These are phyloP conservation scores for Rosa hybrid DNA, from an alignment of 331 rosid genomes.

Conservation along the genomic window DNA sequence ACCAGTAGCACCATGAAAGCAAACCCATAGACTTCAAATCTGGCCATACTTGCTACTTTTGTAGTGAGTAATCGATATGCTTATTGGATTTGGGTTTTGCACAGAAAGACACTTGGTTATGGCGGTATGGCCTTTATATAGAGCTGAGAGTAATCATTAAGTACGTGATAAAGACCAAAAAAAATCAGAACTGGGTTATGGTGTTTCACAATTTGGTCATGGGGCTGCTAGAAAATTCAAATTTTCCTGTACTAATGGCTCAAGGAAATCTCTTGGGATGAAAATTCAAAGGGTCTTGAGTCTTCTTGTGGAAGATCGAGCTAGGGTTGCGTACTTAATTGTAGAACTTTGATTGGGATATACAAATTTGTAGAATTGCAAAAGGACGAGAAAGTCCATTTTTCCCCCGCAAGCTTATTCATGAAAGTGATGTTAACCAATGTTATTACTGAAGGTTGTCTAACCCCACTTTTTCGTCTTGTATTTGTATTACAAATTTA, in stretches of 20 bases:
- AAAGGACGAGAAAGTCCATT: not conserved
- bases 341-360: not conserved
- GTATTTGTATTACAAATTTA: no score
- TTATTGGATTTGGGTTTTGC: not conserved
- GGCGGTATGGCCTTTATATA: slow-evolving; percentile 9
- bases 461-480: no score
- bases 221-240: slow-evolving; percentile 5
- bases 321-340: not conserved
- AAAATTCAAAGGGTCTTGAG: not conserved
- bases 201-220: not conserved
- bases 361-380: not conserved
- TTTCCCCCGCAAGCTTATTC: no score
- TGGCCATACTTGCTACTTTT: slow-evolving; percentile 10
- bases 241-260: not conserved
- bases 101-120: not conserved
- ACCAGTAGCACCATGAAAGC: slow-evolving; percentile 26
- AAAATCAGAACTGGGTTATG: not conserved
- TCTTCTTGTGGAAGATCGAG: not conserved
- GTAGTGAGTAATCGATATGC: no score
- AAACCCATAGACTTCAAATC: slow-evolving; percentile 21
- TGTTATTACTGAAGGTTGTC: no score
- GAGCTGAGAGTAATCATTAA: not conserved
- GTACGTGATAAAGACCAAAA: no score
- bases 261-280: not conserved
- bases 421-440: no score